A percentile compares a stretch with the other conserved stretches of the same genome.
These are phyloP conservation scores for Chenopodium formosanum DNA, from an alignment of 148 eudicot species.

Conservation along the genomic window DNA sequence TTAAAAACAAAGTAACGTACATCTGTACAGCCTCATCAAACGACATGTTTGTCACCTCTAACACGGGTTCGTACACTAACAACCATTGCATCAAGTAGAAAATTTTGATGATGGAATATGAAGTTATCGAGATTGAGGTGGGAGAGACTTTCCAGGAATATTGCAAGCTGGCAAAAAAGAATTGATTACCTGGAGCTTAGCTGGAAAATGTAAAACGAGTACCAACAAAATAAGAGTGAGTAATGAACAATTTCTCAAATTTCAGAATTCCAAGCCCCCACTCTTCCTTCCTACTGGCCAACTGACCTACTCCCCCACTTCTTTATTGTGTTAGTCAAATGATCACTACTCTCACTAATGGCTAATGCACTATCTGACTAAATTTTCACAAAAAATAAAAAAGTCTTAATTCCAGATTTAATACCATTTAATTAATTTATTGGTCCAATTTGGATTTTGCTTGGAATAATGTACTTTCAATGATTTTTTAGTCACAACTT, in stretches of 20 bases:
- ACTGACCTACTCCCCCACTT: slow-evolving; percentile 4
- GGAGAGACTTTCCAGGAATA: slow-evolving; percentile 16
- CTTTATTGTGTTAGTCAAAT: background rate
- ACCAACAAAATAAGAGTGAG: slow-evolving; percentile 7
- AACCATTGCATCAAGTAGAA: no score
- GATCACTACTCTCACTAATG: background rate
- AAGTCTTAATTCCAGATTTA: no score
- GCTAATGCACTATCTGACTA: background rate
- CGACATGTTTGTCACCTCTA: no score
- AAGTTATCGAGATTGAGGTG: background rate
- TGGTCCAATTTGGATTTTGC: no score
- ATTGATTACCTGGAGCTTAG: slow-evolving; percentile 29
- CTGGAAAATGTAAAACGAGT: slow-evolving; percentile 20
- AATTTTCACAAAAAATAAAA: no score
- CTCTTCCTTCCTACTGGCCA: background rate
- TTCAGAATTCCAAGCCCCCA: slow-evolving; percentile 1
- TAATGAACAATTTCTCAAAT: background rate
- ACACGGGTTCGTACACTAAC: no score
- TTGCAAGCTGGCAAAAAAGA: slow-evolving; percentile 24
- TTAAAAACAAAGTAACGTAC: no score
- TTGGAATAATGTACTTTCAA: no score
- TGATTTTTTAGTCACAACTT: no score
- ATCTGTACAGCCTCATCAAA: no score
- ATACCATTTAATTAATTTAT: no score
- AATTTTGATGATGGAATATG: background rate